Conservation (phyloP, 768 basidiomycete genomes). For the Krasilnikovozyma curviuscula region DNA sequence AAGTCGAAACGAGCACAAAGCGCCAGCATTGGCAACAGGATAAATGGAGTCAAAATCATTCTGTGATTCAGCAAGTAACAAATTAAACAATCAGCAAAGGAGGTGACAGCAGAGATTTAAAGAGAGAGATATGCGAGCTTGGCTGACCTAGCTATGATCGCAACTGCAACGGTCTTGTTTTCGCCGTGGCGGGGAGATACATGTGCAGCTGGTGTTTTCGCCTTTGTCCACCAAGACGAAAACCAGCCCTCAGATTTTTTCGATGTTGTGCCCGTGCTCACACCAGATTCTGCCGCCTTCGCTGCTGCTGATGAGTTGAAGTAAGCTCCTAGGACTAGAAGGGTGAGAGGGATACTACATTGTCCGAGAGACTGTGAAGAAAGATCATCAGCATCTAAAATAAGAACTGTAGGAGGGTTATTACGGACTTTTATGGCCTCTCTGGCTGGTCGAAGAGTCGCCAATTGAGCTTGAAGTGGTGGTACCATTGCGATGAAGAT, state of each 20-base stretch:
- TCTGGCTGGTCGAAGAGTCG: constrained; percentile 35
- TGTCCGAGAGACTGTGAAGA: background rate
- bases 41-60: constrained; percentile 66
- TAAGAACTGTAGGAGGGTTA: background rate
- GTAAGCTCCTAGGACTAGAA: constrained; percentile 83
- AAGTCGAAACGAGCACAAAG: constrained; percentile 34
- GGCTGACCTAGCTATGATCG: constrained; percentile 37
- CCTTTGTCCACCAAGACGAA: too few relatives aligned
- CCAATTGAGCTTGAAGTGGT: constrained; percentile 53
- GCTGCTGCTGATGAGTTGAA: constrained; percentile 35
- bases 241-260: too few relatives aligned
- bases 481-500: constrained; percentile 56
- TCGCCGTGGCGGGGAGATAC: too few relatives aligned
- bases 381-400: background rate
- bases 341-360: constrained; percentile 58
- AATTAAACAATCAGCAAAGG: background rate
- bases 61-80: constrained; percentile 22
- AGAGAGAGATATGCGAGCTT: background rate
- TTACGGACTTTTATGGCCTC: constrained; percentile 24
- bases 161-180: constrained; percentile 60
- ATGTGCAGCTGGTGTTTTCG: too few relatives aligned
- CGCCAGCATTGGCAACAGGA: constrained; percentile 59
- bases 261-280: too few relatives aligned
- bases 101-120: background rate
- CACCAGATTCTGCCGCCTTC: too few relatives aligned